phyloP scores from a whole-genome alignment of 306 rosid species.

The Quercus dentata region DNA sequence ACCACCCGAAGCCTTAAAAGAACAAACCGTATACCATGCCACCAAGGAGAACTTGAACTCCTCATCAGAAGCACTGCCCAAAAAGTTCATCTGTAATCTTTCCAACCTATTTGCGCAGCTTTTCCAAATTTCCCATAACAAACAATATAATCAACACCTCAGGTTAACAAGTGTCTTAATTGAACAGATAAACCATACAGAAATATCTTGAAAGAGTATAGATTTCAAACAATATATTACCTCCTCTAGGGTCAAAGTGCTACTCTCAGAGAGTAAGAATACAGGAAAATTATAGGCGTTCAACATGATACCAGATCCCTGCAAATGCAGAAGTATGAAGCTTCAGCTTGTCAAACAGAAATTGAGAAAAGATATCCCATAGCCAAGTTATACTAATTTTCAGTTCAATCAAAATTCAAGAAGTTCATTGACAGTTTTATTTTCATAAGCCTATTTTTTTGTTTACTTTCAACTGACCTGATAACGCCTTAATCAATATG shows the following conservation, averaged over 20 bases:
- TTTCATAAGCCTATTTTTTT: no score
- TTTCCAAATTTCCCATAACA: neutral
- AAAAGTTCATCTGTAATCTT: no score
- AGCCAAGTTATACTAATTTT: neutral
- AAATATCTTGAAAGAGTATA: neutral
- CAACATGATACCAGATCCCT: constrained; percentile 95
- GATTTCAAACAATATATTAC: constrained; percentile 37
- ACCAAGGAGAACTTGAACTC: no score
- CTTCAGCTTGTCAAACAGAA: constrained; percentile 8
- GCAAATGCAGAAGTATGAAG: constrained; percentile 26
- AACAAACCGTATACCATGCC: no score
- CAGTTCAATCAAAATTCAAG: neutral
- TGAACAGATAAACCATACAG: neutral
- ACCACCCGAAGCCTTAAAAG: no score
- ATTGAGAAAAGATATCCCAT: neutral
- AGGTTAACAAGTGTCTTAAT: constrained; percentile 12
- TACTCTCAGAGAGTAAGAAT: constrained; percentile 63
- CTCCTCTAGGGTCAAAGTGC: constrained; percentile 58
- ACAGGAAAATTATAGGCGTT: constrained; percentile 65
- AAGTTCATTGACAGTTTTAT: neutral
- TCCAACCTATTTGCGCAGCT: neutral
- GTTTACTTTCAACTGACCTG: no score
- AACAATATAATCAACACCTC: neutral
- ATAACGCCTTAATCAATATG: no score
- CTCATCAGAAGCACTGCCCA: no score